These are phyloP conservation scores for Paramecium sexaurelia DNA, from an alignment of 73 alveolate genomes.

Conservation along the genomic window DNA sequence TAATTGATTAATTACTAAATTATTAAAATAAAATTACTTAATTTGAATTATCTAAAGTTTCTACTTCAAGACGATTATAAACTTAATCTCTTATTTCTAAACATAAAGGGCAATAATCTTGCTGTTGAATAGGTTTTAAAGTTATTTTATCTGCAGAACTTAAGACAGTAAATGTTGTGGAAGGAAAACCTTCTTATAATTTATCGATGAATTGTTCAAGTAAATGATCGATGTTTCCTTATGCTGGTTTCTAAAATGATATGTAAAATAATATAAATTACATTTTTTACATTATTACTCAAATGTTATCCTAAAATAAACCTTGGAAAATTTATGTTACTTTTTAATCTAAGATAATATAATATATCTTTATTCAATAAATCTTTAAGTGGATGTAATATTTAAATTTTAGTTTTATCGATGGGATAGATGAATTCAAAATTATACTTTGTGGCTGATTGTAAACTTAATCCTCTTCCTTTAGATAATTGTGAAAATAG, in stretches of 20 bases:
- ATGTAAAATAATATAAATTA: not conserved
- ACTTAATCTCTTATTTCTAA: not conserved
- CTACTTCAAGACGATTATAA: conserved; percentile 37
- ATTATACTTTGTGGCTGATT: not conserved
- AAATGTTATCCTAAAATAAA: not conserved
- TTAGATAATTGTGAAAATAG: conserved; percentile 2
- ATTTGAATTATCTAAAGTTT: conserved; percentile 41
- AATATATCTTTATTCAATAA: conserved; percentile 19
- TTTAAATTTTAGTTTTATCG: not conserved
- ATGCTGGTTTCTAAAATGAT: not conserved
- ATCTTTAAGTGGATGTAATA: not conserved
- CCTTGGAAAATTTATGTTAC: not conserved
- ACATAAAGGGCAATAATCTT: conserved; percentile 21
- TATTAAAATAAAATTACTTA: not conserved
- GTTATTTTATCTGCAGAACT: conserved; percentile 11
- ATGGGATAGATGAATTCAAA: not conserved
- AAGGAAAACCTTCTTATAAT: not conserved
- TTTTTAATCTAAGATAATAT: not conserved
- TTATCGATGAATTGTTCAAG: conserved; percentile 37
- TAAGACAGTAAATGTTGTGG: conserved; percentile 36
- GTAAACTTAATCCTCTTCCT: conserved; percentile 18
- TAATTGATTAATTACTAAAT: not conserved
- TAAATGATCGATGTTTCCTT: conserved; percentile 12
- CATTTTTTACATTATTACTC: not conserved
- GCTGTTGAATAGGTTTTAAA: not conserved